Evolutionary conservation across 2,329 filamentous ascomycete genomes (phyloP).

Genomic region (Calonectria hawksworthii): DNA sequence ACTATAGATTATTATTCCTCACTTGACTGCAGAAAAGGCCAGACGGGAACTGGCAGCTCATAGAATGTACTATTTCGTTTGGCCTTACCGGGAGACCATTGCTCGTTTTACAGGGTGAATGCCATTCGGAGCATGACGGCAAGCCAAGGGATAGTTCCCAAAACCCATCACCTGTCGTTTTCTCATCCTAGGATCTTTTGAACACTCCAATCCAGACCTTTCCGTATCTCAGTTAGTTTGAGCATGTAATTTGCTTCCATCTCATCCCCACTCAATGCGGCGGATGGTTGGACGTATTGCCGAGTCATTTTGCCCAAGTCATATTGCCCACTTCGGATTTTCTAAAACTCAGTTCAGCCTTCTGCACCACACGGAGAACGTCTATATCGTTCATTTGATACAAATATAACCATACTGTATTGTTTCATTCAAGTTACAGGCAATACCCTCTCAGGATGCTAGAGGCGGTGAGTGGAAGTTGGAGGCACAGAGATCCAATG

Average conservation of each 20-base stretch:
- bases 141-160: neutral
- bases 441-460: neutral
- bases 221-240: neutral
- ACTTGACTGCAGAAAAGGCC: no score
- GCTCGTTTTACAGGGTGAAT: neutral
- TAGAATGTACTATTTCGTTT: neutral
- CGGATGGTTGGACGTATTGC: neutral
- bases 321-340: neutral
- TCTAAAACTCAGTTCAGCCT: neutral
- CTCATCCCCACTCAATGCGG: neutral
- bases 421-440: neutral
- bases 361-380: neutral
- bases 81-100: neutral
- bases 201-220: neutral
- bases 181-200: neutral
- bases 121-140: neutral
- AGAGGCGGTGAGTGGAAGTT: neutral
- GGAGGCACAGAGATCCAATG: neutral
- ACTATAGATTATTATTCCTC: neutral
- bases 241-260: neutral
- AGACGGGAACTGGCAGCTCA: neutral
- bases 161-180: neutral
- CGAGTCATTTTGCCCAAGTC: neutral
- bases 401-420: neutral
- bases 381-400: neutral